Evolutionary conservation across 2,329 filamentous ascomycete species (phyloP), one percentile per base, ranked within the genome.

Genomic region (Chaetomium sp.): DNA sequence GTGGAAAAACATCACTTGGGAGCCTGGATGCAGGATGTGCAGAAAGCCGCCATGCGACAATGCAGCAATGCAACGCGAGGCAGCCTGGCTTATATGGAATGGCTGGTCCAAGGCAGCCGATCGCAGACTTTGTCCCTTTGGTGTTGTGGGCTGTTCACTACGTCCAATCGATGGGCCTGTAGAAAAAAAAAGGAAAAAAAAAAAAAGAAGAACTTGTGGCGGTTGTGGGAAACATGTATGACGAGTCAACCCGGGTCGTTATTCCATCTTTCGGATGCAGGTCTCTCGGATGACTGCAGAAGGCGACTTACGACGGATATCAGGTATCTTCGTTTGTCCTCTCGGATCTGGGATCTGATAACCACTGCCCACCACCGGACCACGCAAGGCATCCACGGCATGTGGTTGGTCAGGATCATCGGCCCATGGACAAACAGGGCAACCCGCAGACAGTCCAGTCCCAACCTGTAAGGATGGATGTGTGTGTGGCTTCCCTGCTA

Each of bases 1-100:
- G 23, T 25, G 49, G 49, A 16, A 23, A 51, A 25, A 25, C 49
- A 25, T 3, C 12, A n/a, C 10, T 29, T 12, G 29, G 57, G 27
- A 51, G 57, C 57, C 57, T 59, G 45, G 45, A 53, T 60, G 57
- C 47, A 60, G 45, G 57, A 47, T 42, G 10, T 31, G 33, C 58
- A 54, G 49, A 33, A 50, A 51, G 45, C 56, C 13, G 35, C 35
- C 19, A 42, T 42, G 35, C 35, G 35, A 42, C 35, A 58, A 51
- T 35, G 57, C 57, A 25, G 27, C 57, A 27, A 60, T 60, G 29
- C 16, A 35, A 13, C 29, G 47, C 47, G 57, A 58, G 31, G 56
- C 56, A 49, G 56, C 56, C 56, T 58, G 25, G 56, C 38, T 21
- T 47, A 29, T 47, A 58, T 47, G 38, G 25, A 25, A 38, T 57